A percentile compares a stretch with the other conserved stretches of the same genome.
Evolutionary conservation across 805 yeast genomes (phyloP).

Genomic region (Pichia eremophila): DNA sequence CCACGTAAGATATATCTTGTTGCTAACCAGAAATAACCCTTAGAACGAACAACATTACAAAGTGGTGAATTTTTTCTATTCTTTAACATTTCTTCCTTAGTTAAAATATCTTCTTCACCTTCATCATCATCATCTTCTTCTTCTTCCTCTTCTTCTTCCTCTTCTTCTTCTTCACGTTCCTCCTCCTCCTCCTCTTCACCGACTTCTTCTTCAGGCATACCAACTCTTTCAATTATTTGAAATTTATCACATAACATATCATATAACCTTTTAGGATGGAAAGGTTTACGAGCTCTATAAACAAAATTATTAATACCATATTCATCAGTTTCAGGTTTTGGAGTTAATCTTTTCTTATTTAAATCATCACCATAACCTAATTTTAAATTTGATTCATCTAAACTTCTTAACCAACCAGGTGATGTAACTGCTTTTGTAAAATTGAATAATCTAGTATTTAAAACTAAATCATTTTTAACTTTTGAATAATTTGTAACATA

Average conservation of each 20-base stretch:
- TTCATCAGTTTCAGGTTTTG: constrained; percentile 38
- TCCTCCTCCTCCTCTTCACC: constrained; percentile 17
- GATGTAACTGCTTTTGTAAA: constrained; percentile 34
- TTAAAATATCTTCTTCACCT: constrained; percentile 35
- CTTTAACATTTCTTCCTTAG: constrained; percentile 43
- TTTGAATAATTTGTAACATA: constrained; percentile 29
- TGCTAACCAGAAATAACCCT: constrained; percentile 6
- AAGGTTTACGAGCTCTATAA: constrained; percentile 33
- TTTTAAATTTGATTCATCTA: constrained; percentile 30
- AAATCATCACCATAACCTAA: constrained; percentile 24
- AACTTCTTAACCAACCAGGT: constrained; percentile 37
- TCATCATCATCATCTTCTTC: constrained; percentile 60
- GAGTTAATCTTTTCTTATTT: constrained; percentile 21
- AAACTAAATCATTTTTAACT: constrained; percentile 27
- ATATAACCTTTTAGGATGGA: constrained; percentile 36
- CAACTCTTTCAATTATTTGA: constrained; percentile 18
- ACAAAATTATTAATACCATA: constrained; percentile 37
- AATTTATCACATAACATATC: constrained; percentile 30
- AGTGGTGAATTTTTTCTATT: constrained; percentile 7
- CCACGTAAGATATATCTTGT: constrained; percentile 10
- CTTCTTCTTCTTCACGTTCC: constrained; percentile 36
- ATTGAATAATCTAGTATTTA: constrained; percentile 30
- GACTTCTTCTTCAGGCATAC: constrained; percentile 10
- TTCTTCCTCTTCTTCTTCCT: constrained; percentile 53
- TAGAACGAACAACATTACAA: constrained; percentile 5